A percentile compares a stretch with the other conserved stretches of the same genome.
These are phyloP conservation scores for Passalora sequoiae DNA, from an alignment of 2,329 filamentous ascomycete genomes.

Conservation along the genomic window DNA sequence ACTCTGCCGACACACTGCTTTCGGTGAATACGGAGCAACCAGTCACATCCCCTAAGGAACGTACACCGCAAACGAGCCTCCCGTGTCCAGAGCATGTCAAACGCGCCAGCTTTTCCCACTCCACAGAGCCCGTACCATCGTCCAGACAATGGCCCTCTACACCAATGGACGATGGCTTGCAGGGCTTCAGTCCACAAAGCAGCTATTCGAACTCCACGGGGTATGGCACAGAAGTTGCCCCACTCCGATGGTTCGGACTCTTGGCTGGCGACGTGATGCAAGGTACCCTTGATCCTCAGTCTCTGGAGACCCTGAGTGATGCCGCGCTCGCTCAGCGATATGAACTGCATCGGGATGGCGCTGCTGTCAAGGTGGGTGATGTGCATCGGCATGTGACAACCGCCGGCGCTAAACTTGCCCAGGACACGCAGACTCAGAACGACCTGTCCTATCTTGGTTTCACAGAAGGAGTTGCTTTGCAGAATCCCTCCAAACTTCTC, in stretches of 20 bases:
- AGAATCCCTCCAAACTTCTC: conserved; percentile 23
- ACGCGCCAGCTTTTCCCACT: conserved; percentile 6
- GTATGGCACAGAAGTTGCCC: conserved; percentile 39
- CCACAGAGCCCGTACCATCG: conserved; percentile 5
- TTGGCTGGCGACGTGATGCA: conserved; percentile 42
- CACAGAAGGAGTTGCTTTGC: conserved; percentile 20
- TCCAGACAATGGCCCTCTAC: conserved; percentile 17
- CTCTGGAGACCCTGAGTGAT: conserved; percentile 24
- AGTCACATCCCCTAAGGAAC: conserved; percentile 3
- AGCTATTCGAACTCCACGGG: conserved; percentile 27
- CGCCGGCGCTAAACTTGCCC: no score
- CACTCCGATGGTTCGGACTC: conserved; percentile 47
- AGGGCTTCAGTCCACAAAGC: conserved; percentile 25
- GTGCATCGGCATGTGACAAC: no score
- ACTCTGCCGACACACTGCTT: neutral
- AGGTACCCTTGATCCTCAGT: conserved; percentile 18
- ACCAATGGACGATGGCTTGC: conserved; percentile 17
- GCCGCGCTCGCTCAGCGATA: conserved; percentile 23
- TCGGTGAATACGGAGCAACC: neutral
- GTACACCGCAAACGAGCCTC: conserved; percentile 1
- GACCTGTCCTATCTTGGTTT: conserved; percentile 12
- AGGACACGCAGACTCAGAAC: neutral
- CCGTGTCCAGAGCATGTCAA: no score
- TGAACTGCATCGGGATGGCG: conserved; percentile 19
- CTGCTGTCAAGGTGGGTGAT: conserved; percentile 3